Evolutionary conservation across 495 filamentous ascomycete species (phyloP).

Genomic region (Ramalina intermedia): DNA sequence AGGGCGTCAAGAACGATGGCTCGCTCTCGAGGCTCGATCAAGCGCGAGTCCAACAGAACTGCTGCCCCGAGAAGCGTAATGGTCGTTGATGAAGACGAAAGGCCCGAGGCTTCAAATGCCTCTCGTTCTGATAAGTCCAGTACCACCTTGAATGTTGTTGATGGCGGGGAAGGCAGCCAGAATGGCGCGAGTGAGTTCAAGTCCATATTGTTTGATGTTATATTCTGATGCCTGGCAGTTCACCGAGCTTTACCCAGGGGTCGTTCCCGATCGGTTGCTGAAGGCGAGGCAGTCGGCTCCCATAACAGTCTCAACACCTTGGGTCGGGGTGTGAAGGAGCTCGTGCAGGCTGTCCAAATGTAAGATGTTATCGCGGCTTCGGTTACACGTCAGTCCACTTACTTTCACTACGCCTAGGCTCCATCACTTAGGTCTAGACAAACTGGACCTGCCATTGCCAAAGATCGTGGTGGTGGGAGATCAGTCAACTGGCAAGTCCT

Average conservation of each 20-base stretch:
- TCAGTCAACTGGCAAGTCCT: conserved; percentile 68
- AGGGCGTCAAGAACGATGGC: too few species aligned
- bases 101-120: too few species aligned
- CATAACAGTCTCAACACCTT: conserved; percentile 19
- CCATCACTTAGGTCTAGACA: conserved; percentile 33
- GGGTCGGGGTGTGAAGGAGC: conserved; percentile 24
- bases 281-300: neutral
- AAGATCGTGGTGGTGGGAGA: conserved; percentile 71
- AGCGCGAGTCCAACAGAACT: too few species aligned
- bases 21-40: too few species aligned
- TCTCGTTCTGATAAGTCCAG: too few species aligned
- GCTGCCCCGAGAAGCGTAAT: too few species aligned
- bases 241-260: neutral
- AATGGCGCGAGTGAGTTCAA: too few species aligned
- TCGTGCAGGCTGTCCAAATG: conserved; percentile 33
- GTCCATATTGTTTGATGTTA: neutral
- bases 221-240: neutral
- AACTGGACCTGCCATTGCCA: conserved; percentile 46
- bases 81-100: too few species aligned
- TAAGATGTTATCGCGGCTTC: too few species aligned
- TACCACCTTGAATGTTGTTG: too few species aligned
- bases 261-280: neutral
- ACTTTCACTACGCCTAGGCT: conserved; percentile 4
- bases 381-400: too few species aligned
- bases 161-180: too few species aligned